Conservation (phyloP, 2,329 filamentous ascomycete species). For the Ceratocystis papillata region DNA sequence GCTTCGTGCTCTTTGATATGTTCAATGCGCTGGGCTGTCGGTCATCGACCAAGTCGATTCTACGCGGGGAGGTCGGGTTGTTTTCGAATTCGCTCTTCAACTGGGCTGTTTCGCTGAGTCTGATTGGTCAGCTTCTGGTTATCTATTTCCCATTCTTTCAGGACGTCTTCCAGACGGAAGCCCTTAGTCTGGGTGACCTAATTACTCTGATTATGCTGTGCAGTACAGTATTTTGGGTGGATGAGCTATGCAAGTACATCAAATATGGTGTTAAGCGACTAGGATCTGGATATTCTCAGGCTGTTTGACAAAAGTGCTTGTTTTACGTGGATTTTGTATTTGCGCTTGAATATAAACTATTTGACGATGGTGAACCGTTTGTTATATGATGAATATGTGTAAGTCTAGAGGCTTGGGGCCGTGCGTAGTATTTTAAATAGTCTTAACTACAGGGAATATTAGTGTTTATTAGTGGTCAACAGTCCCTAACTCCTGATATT, state of each 20-base stretch:
- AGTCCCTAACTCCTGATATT: neutral
- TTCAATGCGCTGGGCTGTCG: constrained; percentile 94
- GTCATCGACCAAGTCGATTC: constrained; percentile 77
- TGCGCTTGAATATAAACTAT: constrained; percentile 10
- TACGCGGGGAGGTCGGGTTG: constrained; percentile 72
- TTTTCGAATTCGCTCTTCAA: constrained; percentile 92
- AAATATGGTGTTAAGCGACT: constrained; percentile 48
- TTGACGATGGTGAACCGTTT: neutral
- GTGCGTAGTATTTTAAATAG: neutral
- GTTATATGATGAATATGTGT: neutral
- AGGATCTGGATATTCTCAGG: constrained; percentile 42
- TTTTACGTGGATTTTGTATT: constrained; percentile 14
- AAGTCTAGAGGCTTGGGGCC: neutral
- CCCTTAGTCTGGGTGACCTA: constrained; percentile 63
- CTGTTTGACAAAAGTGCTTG: constrained; percentile 19
- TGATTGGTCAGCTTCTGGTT: constrained; percentile 78
- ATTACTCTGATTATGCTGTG: constrained; percentile 61
- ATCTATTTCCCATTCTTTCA: constrained; percentile 94
- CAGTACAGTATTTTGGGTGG: constrained; percentile 89
- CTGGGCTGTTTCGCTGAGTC: constrained; percentile 76
- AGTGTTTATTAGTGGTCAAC: no score
- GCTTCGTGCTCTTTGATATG: constrained; percentile 99
- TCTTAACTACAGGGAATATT: neutral
- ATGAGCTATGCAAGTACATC: constrained; percentile 78
- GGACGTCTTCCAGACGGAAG: constrained; percentile 90